phyloP scores from a whole-genome alignment of 768 basidiomycete species.

The Leccinum olivaceopallidum region DNA sequence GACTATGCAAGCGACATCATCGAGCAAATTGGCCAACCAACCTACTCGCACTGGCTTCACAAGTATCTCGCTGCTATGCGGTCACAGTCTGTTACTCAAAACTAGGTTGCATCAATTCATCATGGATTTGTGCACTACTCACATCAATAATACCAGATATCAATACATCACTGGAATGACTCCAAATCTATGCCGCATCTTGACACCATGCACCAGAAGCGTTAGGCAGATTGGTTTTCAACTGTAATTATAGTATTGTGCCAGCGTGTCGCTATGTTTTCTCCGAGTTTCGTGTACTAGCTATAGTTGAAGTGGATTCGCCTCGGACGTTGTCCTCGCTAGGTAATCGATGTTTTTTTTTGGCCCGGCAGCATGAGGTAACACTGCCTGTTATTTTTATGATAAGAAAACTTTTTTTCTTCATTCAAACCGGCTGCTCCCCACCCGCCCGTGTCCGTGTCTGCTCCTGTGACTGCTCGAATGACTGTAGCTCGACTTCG shows the following conservation, averaged over 20 bases:
- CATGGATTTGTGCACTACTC: no score
- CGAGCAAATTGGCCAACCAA: no score
- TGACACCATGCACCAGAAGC: background rate
- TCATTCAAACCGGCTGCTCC: background rate
- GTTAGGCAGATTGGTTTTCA: background rate
- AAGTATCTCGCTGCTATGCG: no score
- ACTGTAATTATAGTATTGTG: background rate
- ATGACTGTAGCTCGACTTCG: constrained; percentile 4
- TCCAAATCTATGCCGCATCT: background rate
- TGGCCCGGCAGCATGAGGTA: background rate
- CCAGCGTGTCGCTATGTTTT: background rate
- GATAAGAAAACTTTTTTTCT: background rate
- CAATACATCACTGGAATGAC: no score
- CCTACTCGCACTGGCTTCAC: no score
- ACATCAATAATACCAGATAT: no score
- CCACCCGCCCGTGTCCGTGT: background rate
- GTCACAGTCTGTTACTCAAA: no score
- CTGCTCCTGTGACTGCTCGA: background rate
- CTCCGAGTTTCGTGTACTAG: no score
- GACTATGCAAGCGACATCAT: no score
- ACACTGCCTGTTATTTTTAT: no score
- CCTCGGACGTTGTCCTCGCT: background rate
- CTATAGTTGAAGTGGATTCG: background rate
- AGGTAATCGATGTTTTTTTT: background rate
- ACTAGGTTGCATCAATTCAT: no score